These are phyloP conservation scores for Colletotrichum melonis DNA, from an alignment of 2,329 filamentous ascomycete species.

Conservation along the genomic window DNA sequence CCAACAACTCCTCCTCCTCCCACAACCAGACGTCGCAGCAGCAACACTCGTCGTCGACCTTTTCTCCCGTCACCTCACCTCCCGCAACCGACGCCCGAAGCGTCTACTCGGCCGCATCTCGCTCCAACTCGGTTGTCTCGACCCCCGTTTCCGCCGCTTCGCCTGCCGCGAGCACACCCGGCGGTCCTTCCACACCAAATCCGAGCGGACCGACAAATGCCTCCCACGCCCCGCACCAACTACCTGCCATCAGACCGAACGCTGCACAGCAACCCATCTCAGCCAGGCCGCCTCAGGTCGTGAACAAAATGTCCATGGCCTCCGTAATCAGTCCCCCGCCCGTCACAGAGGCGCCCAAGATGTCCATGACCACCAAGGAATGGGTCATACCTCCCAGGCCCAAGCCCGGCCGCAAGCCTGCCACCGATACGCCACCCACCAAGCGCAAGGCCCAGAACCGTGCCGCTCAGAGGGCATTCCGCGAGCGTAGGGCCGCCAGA, in stretches of 20 bases:
- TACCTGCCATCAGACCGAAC: slow-evolving; percentile 36
- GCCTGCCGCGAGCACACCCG: slow-evolving; percentile 21
- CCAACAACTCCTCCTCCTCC: slow-evolving; percentile 13
- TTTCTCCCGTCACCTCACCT: slow-evolving; percentile 26
- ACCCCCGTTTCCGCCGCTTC: slow-evolving; percentile 29
- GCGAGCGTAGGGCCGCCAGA: slow-evolving; percentile 86
- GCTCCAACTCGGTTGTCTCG: slow-evolving; percentile 29
- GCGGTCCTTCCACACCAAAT: slow-evolving; percentile 25
- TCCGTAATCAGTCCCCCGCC: slow-evolving; percentile 56
- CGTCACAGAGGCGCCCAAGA: slow-evolving; percentile 55
- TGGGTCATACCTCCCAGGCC: slow-evolving; percentile 87
- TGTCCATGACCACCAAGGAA: slow-evolving; percentile 81
- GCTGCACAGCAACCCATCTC: slow-evolving; percentile 44
- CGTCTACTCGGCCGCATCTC: slow-evolving; percentile 16
- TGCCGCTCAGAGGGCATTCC: slow-evolving; percentile 89
- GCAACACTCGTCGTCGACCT: slow-evolving; percentile 13
- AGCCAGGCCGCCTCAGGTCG: slow-evolving; percentile 41
- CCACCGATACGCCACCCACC: slow-evolving; percentile 90
- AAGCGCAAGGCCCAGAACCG: slow-evolving; percentile 96
- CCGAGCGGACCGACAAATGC: slow-evolving; percentile 32
- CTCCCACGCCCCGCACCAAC: slow-evolving; percentile 29
- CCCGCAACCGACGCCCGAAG: slow-evolving; percentile 21
- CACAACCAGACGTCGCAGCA: neutral
- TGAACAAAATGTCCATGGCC: slow-evolving; percentile 60
- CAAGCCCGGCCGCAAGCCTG: slow-evolving; percentile 93